These are phyloP conservation scores for Silene uniflora DNA, from an alignment of 148 eudicot species.

Conservation along the genomic window DNA sequence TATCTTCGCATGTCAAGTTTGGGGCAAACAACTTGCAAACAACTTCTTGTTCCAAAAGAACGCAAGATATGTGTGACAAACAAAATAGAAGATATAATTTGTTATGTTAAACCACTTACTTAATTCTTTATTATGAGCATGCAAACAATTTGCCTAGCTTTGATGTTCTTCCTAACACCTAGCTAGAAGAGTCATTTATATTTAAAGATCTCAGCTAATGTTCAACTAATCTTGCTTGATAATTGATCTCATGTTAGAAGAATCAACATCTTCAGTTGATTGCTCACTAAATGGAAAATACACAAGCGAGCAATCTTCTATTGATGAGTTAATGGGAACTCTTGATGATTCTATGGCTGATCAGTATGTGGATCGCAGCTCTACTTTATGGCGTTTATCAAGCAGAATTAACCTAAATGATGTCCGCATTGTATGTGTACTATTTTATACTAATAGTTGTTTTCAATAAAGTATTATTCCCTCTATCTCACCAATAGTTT, in stretches of 20 bases:
- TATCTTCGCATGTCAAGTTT: not conserved
- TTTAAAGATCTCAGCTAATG: slow-evolving; percentile 2
- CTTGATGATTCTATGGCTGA: slow-evolving; percentile 2
- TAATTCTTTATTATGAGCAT: slow-evolving; percentile 1
- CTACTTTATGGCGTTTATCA: slow-evolving; percentile 18
- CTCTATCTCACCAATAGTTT: too few species aligned
- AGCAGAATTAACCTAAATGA: slow-evolving; percentile 27
- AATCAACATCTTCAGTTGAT: slow-evolving; percentile 10
- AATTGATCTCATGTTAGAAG: slow-evolving; percentile 2
- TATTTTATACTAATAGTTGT: too few species aligned
- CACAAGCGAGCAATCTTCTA: slow-evolving; percentile 2
- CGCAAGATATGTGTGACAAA: slow-evolving; percentile 29
- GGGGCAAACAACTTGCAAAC: slow-evolving; percentile 14
- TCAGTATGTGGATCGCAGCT: not conserved
- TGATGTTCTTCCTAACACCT: slow-evolving; percentile 19
- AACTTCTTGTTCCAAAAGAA: slow-evolving; percentile 16
- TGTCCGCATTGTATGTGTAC: slow-evolving; percentile 36
- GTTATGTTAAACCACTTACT: not conserved
- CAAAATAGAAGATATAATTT: slow-evolving; percentile 1
- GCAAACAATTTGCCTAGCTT: slow-evolving; percentile 3
- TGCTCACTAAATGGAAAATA: slow-evolving; percentile 18
- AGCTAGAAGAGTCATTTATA: not conserved
- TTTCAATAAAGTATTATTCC: too few species aligned
- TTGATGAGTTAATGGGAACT: slow-evolving; percentile 17
- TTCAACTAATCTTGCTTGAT: not conserved